Evolutionary conservation across 1,139 yeast genomes (phyloP).

Genomic region (Scheffersomyces quercinus): DNA sequence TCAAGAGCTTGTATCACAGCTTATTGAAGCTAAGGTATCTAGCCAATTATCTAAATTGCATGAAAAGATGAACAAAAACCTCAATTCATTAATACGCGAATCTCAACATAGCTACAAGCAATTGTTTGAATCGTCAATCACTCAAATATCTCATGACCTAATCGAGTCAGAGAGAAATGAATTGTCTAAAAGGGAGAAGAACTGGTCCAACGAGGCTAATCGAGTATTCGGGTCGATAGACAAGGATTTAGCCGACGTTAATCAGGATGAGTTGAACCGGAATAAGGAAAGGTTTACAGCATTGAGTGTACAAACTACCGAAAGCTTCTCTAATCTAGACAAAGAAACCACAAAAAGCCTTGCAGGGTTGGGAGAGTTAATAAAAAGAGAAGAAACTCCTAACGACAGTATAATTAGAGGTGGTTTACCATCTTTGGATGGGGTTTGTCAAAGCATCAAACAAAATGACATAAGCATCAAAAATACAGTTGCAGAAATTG

Average conservation of each 20-base stretch:
- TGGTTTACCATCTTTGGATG: not conserved
- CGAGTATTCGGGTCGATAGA: conserved; percentile 5
- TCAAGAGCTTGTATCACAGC: not conserved
- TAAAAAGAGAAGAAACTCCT: conserved; percentile 3
- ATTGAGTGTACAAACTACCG: conserved; percentile 4
- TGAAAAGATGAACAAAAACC: conserved; percentile 2
- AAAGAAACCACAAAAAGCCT: conserved; percentile 4
- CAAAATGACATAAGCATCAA: conserved; percentile 9
- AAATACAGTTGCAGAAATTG: conserved; percentile 7
- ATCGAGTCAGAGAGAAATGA: conserved; percentile 8
- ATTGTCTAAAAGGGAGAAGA: conserved; percentile 5
- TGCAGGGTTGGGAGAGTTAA: not conserved
- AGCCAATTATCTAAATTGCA: conserved; percentile 5
- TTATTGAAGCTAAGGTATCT: conserved; percentile 6
- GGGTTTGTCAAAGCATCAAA: conserved; percentile 8
- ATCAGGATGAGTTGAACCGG: conserved; percentile 3
- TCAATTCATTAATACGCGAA: conserved; percentile 2
- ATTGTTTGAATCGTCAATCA: conserved; percentile 8
- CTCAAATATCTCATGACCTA: conserved; percentile 7
- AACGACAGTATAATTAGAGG: conserved; percentile 1
- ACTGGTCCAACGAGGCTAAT: conserved; percentile 8
- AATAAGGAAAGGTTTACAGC: conserved; percentile 2
- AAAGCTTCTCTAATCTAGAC: conserved; percentile 4
- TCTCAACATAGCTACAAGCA: conserved; percentile 1
- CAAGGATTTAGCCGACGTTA: not conserved